Conservation (phyloP, 2,329 filamentous ascomycete species). For the Trichoderma atrobrunneum region DNA sequence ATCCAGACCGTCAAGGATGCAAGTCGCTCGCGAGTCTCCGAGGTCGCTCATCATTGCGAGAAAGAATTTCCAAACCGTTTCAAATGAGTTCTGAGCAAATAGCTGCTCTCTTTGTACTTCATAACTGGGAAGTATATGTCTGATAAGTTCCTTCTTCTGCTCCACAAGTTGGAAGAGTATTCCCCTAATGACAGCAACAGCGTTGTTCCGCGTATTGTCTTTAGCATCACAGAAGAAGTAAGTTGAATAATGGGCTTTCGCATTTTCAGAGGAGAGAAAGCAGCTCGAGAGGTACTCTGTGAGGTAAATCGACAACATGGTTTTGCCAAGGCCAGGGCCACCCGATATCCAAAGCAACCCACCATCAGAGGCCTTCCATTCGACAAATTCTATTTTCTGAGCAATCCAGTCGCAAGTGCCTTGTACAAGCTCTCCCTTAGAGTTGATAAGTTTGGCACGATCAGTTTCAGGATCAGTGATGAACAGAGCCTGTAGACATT, state of each 20-base stretch:
- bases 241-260: background rate
- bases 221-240: background rate
- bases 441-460: background rate
- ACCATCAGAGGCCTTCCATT: background rate
- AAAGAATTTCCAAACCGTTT: background rate
- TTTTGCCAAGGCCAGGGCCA: constrained; percentile 1
- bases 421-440: background rate
- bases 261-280: background rate
- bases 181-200: background rate
- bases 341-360: constrained; percentile 13
- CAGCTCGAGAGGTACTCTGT: background rate
- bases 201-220: background rate
- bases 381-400: background rate
- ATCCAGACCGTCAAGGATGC: background rate
- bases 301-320: background rate
- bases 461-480: background rate
- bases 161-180: background rate
- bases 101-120: background rate
- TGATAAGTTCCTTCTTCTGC: background rate
- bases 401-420: constrained; percentile 5
- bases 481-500: background rate
- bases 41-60: background rate
- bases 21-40: background rate
- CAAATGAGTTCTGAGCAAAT: background rate
- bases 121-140: background rate